Conservation (phyloP, 75 land plant species). For the Pseudotsuga menziesii region DNA sequence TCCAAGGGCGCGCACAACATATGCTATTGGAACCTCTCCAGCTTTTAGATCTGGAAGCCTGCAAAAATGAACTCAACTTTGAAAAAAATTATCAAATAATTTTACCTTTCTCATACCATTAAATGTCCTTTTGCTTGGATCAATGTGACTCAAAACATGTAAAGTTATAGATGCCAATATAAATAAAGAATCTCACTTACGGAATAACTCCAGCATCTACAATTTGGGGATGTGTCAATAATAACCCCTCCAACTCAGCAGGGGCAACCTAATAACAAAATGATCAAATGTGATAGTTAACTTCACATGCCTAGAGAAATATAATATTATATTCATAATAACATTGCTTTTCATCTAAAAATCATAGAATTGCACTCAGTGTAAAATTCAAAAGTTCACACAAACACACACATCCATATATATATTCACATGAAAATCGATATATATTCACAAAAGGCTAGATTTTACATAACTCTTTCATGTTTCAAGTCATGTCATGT, state of each 20-base stretch:
- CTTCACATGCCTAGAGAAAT: background rate
- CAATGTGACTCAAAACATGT: background rate
- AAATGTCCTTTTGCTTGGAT: background rate
- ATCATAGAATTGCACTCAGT: background rate
- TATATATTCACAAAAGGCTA: no score
- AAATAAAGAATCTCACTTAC: slow-evolving; percentile 13
- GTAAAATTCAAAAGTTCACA: no score
- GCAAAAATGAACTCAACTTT: background rate
- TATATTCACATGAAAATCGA: no score
- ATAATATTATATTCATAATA: background rate
- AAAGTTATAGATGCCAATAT: background rate
- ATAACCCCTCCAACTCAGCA: slow-evolving; percentile 31
- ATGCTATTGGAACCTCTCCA: slow-evolving; percentile 90
- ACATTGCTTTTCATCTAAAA: background rate
- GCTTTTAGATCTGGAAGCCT: slow-evolving; percentile 75
- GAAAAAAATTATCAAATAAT: background rate
- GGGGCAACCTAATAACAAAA: slow-evolving; percentile 25
- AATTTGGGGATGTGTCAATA: slow-evolving; percentile 29
- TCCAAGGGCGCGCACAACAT: slow-evolving; percentile 52
- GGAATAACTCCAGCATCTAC: slow-evolving; percentile 35
- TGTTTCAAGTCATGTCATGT: no score
- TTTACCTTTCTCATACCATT: background rate
- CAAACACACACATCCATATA: no score
- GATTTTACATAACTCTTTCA: no score
- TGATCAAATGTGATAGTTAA: background rate